These are phyloP conservation scores for Ascochyta rabiei DNA, from an alignment of 2,329 filamentous ascomycete species.

Conservation along the genomic window DNA sequence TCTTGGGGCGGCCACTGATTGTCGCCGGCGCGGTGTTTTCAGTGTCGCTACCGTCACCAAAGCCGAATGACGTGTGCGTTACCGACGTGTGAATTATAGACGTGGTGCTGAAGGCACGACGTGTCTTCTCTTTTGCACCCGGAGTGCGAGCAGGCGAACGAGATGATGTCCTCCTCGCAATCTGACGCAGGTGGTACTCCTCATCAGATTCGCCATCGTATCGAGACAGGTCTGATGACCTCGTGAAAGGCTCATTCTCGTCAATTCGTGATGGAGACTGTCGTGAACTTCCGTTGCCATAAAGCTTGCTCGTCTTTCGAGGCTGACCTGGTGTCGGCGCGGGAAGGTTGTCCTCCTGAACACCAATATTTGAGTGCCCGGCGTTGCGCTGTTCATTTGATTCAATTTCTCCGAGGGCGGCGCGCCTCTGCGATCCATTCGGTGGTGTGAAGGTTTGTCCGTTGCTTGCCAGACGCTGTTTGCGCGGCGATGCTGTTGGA, in stretches of 20 bases:
- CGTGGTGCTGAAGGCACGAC: conserved; percentile 76
- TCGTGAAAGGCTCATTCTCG: conserved; percentile 60
- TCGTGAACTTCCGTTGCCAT: conserved; percentile 60
- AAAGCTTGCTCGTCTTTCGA: conserved; percentile 81
- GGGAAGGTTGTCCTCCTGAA: conserved; percentile 89
- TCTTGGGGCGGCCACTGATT: conserved; percentile 50
- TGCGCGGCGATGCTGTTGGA: conserved; percentile 60
- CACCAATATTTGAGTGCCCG: conserved; percentile 59
- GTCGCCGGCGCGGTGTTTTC: conserved; percentile 51
- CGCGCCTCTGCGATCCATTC: conserved; percentile 75
- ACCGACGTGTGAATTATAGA: conserved; percentile 56
- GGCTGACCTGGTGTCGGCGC: conserved; percentile 96
- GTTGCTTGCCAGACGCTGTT: conserved; percentile 62
- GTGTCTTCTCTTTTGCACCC: conserved; percentile 61
- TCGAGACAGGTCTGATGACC: conserved; percentile 63
- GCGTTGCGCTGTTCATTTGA: conserved; percentile 67
- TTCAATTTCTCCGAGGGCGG: conserved; percentile 93
- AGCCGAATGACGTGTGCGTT: conserved; percentile 43
- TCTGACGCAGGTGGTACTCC: conserved; percentile 74
- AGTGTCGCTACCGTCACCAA: conserved; percentile 53
- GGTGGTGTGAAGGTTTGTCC: conserved; percentile 82
- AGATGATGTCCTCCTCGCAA: conserved; percentile 65
- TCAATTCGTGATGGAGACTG: conserved; percentile 44
- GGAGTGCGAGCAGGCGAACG: conserved; percentile 68
- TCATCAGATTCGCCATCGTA: conserved; percentile 75